Percentiles rank a stretch among this genome's conserved stretches.
Conservation (phyloP, 2,329 filamentous ascomycete genomes). For the Fonsecaea nubica region DNA sequence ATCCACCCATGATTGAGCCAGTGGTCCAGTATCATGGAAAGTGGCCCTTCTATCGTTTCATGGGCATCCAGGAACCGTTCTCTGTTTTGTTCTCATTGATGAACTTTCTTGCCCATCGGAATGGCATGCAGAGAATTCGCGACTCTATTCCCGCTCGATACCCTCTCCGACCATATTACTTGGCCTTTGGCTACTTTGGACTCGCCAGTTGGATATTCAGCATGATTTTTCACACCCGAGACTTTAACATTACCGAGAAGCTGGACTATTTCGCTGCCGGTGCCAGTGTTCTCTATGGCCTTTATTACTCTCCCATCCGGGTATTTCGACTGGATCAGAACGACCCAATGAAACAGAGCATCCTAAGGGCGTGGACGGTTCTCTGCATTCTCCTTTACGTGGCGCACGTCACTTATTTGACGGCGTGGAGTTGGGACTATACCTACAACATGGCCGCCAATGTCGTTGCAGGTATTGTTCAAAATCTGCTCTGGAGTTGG, state of each 20-base stretch:
- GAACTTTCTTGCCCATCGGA: constrained; percentile 85
- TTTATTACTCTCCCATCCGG: constrained; percentile 83
- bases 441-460: constrained; percentile 98
- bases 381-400: constrained; percentile 74
- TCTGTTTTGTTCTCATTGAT: constrained; percentile 91
- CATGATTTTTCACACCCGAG: constrained; percentile 89
- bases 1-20: constrained; percentile 67
- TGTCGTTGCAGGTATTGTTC: constrained; percentile 77
- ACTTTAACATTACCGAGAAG: constrained; percentile 86
- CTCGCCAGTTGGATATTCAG: constrained; percentile 85
- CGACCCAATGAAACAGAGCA: constrained; percentile 55
- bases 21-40: constrained; percentile 96
- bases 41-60: constrained; percentile 91
- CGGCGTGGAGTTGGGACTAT: constrained; percentile 89
- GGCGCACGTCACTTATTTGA: constrained; percentile 81
- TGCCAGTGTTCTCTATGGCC: constrained; percentile 84
- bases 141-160: constrained; percentile 74
- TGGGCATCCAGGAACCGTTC: constrained; percentile 94
- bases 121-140: constrained; percentile 75
- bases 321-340: constrained; percentile 79
- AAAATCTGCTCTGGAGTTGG: constrained; percentile 84
- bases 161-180: constrained; percentile 79
- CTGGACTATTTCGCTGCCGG: constrained; percentile 96
- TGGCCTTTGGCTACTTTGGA: constrained; percentile 79
- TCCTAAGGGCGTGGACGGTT: constrained; percentile 76